Percentiles rank a stretch among this genome's conserved stretches.
Evolutionary conservation across 345 rosid genomes (phyloP).

Genomic region (Litchi chinensis): DNA sequence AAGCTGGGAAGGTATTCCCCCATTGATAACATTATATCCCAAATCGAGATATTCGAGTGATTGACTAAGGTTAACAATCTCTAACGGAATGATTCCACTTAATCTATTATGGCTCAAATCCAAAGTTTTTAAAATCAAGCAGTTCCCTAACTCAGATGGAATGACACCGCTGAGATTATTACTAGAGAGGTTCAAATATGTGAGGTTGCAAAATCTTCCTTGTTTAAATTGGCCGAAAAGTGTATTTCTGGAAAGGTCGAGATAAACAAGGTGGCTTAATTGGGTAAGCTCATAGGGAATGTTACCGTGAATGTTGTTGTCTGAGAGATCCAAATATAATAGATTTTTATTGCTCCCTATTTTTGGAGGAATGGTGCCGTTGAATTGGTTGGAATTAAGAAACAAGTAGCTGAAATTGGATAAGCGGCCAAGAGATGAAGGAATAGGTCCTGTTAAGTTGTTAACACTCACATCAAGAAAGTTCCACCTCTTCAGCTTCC

Average conservation of each 20-base stretch:
- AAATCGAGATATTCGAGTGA: neutral
- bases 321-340: neutral
- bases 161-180: conserved; percentile 1
- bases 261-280: neutral
- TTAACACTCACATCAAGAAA: neutral
- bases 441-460: neutral
- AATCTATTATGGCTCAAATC: neutral
- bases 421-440: neutral
- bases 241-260: neutral
- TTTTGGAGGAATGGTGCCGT: neutral
- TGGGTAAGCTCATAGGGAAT: neutral
- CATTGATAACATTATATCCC: neutral
- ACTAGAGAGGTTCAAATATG: neutral
- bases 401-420: no score
- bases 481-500: no score
- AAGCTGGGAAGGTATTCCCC: neutral
- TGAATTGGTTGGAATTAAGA: neutral
- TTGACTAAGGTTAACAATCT: neutral
- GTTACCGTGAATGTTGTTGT: neutral
- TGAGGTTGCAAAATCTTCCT: neutral
- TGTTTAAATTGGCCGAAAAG: neutral
- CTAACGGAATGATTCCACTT: neutral
- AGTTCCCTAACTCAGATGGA: neutral
- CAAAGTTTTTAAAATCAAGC: neutral
- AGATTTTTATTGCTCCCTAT: neutral